Evolutionary conservation across 2,329 filamentous ascomycete genomes (phyloP).

Genomic region (Elsinoe australis): DNA sequence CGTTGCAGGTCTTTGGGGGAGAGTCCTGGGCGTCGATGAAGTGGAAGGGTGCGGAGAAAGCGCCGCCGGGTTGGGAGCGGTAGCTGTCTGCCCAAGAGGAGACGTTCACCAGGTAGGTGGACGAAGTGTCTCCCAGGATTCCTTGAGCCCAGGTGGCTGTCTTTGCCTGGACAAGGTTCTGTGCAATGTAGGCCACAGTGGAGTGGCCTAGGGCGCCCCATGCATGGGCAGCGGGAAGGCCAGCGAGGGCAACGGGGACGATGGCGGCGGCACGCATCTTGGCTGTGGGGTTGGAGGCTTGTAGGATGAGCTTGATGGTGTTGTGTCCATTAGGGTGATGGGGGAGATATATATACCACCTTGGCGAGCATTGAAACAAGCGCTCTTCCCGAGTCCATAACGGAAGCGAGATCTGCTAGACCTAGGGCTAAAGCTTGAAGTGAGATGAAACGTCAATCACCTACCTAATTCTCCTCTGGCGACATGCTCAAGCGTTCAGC

Average conservation of each 20-base stretch:
- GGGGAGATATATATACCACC: slow-evolving; percentile 4
- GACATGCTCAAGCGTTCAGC: neutral
- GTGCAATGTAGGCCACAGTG: slow-evolving; percentile 49
- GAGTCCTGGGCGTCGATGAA: slow-evolving; percentile 42
- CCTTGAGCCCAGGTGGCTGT: slow-evolving; percentile 40
- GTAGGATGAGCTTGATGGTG: neutral
- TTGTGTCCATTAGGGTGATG: slow-evolving; percentile 11
- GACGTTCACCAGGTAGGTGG: slow-evolving; percentile 44
- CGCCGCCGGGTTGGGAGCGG: slow-evolving; percentile 41
- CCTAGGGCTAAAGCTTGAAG: slow-evolving; percentile 3
- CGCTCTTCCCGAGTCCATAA: neutral
- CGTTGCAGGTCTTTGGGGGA: slow-evolving; percentile 28
- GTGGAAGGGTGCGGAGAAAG: slow-evolving; percentile 42
- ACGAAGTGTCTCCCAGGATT: slow-evolving; percentile 38
- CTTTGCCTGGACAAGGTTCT: slow-evolving; percentile 38
- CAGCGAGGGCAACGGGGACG: slow-evolving; percentile 15
- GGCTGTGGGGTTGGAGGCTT: neutral
- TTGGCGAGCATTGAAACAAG: neutral
- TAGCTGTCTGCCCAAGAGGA: slow-evolving; percentile 50
- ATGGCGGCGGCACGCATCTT: slow-evolving; percentile 16
- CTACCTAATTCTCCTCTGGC: slow-evolving; percentile 9
- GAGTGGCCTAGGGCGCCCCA: slow-evolving; percentile 50
- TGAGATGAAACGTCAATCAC: slow-evolving; percentile 9
- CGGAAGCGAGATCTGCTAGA: slow-evolving; percentile 10
- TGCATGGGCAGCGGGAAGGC: slow-evolving; percentile 27